Evolutionary conservation across 2,329 filamentous ascomycete species (phyloP).

Genomic region (Talaromyces verruculosus): DNA sequence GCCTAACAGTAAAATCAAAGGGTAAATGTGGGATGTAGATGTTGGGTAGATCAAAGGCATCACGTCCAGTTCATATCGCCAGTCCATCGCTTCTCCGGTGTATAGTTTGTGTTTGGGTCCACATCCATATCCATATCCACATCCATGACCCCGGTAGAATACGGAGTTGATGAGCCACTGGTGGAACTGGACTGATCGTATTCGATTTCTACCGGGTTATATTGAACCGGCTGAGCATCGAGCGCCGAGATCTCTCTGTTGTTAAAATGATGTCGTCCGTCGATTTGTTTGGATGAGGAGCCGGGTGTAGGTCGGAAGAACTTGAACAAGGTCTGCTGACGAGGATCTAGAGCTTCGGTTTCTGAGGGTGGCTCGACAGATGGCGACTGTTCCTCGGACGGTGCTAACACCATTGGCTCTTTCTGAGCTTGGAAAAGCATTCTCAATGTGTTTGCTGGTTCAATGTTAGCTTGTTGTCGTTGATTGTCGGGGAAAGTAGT

Average conservation of each 20-base stretch:
- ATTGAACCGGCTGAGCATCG: slow-evolving; percentile 11
- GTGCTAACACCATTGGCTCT: slow-evolving; percentile 29
- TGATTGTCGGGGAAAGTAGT: neutral
- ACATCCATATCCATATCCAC: slow-evolving; percentile 36
- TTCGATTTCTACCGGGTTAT: slow-evolving; percentile 21
- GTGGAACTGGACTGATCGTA: slow-evolving; percentile 22
- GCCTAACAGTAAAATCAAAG: neutral
- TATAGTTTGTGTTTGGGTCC: slow-evolving; percentile 22
- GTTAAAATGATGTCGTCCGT: slow-evolving; percentile 27
- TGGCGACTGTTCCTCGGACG: slow-evolving; percentile 32
- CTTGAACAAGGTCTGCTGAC: slow-evolving; percentile 41
- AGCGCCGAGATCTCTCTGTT: slow-evolving; percentile 17
- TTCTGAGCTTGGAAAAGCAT: slow-evolving; percentile 45
- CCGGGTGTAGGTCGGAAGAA: slow-evolving; percentile 39
- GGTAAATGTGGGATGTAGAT: neutral
- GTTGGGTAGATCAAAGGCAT: slow-evolving; percentile 10
- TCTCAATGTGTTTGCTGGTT: slow-evolving; percentile 43
- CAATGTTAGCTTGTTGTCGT: slow-evolving; percentile 25
- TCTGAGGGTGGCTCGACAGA: slow-evolving; percentile 27
- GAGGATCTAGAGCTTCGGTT: slow-evolving; percentile 36
- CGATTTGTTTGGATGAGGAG: slow-evolving; percentile 22
- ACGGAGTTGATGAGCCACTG: slow-evolving; percentile 29
- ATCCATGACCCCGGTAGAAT: slow-evolving; percentile 24
- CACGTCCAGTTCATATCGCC: slow-evolving; percentile 37
- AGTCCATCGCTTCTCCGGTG: slow-evolving; percentile 28